Conservation (phyloP, 164 flowering plant species). For the Stephania japonica region DNA sequence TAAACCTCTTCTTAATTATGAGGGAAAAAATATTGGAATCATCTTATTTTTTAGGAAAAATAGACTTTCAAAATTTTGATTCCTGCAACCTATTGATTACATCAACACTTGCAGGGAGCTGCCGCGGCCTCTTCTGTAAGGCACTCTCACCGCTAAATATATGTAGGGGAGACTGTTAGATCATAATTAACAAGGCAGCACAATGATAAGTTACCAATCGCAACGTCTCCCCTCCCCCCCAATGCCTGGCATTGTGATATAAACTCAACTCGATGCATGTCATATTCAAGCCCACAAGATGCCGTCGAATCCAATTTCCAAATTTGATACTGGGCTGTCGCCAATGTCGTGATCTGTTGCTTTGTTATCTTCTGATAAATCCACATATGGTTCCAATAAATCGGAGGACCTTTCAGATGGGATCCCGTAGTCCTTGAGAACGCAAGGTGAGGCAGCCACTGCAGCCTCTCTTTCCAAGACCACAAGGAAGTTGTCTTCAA, state of each 20-base stretch:
- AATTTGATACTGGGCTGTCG: constrained; percentile 59
- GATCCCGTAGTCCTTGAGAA: constrained; percentile 81
- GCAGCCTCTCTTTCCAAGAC: constrained; percentile 82
- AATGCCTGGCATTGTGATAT: background rate
- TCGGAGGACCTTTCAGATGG: constrained; percentile 80
- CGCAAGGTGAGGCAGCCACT: constrained; percentile 42
- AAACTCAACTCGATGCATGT: background rate
- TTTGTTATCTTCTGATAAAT: constrained; percentile 34
- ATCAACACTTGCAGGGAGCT: background rate
- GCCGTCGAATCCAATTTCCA: constrained; percentile 79
- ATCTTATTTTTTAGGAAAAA: background rate
- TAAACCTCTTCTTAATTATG: background rate
- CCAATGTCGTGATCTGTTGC: constrained; percentile 36
- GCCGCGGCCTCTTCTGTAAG: background rate
- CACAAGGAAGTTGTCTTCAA: constrained; percentile 80
- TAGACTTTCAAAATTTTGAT: background rate
- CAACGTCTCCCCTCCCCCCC: background rate
- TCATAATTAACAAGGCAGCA: background rate
- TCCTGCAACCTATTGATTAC: background rate
- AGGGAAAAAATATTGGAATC: background rate
- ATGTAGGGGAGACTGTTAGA: background rate
- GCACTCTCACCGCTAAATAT: background rate
- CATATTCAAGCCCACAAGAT: constrained; percentile 68
- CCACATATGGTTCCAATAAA: constrained; percentile 65
- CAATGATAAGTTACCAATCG: background rate